These are phyloP conservation scores for Exophiala aquamarina DNA, from an alignment of 2,329 filamentous ascomycete species.

Conservation along the genomic window DNA sequence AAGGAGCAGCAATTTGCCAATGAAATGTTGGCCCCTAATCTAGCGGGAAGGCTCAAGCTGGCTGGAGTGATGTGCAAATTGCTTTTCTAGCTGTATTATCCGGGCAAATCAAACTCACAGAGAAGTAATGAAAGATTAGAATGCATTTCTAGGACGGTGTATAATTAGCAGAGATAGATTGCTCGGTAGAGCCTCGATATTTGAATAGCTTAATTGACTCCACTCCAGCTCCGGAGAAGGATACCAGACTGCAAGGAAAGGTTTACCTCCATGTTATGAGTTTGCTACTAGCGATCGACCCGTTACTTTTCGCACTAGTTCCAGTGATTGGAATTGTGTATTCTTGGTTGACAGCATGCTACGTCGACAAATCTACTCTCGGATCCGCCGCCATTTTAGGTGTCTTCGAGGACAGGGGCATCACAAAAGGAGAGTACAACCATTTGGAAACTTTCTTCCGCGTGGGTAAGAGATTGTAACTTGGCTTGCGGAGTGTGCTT, in stretches of 20 bases:
- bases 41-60: too few relatives aligned
- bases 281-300: background rate
- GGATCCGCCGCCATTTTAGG: slow-evolving; percentile 44
- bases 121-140: too few relatives aligned
- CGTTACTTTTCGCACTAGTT: background rate
- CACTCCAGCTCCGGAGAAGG: background rate
- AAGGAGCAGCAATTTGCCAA: too few relatives aligned
- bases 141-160: too few relatives aligned
- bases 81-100: too few relatives aligned
- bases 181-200: too few relatives aligned
- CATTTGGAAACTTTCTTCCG: slow-evolving; percentile 46
- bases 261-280: background rate
- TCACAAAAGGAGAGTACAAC: slow-evolving; percentile 40
- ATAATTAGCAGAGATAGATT: too few relatives aligned
- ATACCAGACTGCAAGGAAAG: background rate
- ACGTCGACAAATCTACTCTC: slow-evolving; percentile 44
- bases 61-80: too few relatives aligned
- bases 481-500: slow-evolving; percentile 4
- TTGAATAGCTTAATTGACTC: too few relatives aligned
- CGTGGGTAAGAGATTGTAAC: slow-evolving; percentile 32
- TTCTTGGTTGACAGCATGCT: background rate
- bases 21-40: too few relatives aligned
- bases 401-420: slow-evolving; percentile 43
- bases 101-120: too few relatives aligned
- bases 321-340: background rate